These are phyloP conservation scores for Trichoderma sp. DNA, from an alignment of 2,329 filamentous ascomycete genomes.

Conservation along the genomic window DNA sequence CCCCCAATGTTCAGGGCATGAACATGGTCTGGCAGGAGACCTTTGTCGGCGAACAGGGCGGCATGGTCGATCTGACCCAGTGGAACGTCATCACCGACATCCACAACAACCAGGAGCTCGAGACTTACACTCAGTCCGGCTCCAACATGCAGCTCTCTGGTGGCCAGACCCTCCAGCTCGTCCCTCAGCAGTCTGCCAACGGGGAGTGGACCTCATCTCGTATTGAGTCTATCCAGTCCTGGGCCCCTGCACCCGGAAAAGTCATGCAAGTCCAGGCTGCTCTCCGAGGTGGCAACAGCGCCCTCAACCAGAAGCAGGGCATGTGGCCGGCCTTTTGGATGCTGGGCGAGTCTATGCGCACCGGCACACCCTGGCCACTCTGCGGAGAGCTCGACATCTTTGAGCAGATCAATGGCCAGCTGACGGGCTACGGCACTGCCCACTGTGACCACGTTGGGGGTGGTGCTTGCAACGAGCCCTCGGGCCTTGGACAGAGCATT, in stretches of 20 bases:
- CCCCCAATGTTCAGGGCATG: conserved; percentile 48
- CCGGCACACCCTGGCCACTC: conserved; percentile 52
- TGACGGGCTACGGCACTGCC: conserved; percentile 52
- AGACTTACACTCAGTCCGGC: conserved; percentile 51
- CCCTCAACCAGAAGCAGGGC: conserved; percentile 48
- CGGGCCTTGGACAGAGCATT: conserved; percentile 44
- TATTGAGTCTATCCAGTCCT: conserved; percentile 53
- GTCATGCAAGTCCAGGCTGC: conserved; percentile 50
- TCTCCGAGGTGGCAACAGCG: conserved; percentile 49
- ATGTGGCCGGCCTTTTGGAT: conserved; percentile 61
- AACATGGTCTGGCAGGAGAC: conserved; percentile 51
- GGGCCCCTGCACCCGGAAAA: conserved; percentile 47
- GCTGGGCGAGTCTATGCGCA: conserved; percentile 52
- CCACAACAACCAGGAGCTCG: conserved; percentile 54
- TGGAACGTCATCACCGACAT: conserved; percentile 53
- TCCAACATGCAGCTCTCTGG: conserved; percentile 56
- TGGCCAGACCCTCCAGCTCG: conserved; percentile 55
- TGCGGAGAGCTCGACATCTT: conserved; percentile 58
- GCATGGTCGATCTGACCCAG: conserved; percentile 41
- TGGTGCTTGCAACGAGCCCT: conserved; percentile 53
- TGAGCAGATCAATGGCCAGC: conserved; percentile 52
- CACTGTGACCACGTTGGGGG: conserved; percentile 52
- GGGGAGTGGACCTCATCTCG: conserved; percentile 55
- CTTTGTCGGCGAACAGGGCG: conserved; percentile 49
- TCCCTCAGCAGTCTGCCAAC: conserved; percentile 47